phyloP scores from a whole-genome alignment of 768 basidiomycete genomes.

The Mycena capillaripes region DNA sequence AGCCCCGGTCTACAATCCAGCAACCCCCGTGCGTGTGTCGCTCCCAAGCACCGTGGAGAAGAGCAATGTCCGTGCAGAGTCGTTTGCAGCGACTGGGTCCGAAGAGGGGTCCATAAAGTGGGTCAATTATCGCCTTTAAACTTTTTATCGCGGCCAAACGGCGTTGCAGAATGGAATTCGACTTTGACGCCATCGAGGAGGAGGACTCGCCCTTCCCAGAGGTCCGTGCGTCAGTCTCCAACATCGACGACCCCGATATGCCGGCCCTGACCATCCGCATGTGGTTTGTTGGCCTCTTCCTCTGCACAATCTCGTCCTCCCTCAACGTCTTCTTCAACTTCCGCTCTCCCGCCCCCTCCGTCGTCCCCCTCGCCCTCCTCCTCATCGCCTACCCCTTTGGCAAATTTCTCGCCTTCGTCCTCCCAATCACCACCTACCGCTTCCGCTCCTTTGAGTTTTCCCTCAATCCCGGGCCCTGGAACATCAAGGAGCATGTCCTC shows the following conservation, averaged over 20 bases:
- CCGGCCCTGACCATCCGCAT: conserved; percentile 92
- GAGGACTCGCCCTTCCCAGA: conserved; percentile 98
- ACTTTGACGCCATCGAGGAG: conserved; percentile 86
- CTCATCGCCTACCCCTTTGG: conserved; percentile 93
- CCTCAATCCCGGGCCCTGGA: conserved; percentile 97
- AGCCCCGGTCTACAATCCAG: conserved; percentile 39
- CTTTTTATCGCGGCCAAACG: conserved; percentile 36
- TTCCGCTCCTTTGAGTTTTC: conserved; percentile 78
- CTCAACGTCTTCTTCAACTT: conserved; percentile 97
- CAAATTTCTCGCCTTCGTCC: conserved; percentile 84
- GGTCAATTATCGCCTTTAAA: conserved; percentile 44
- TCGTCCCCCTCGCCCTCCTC: conserved; percentile 88
- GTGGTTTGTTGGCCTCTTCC: conserved; percentile 87
- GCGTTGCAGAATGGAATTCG: conserved; percentile 82
- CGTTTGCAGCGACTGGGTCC: conserved; percentile 39
- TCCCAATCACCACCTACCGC: conserved; percentile 87
- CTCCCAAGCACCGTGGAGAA: conserved; percentile 35
- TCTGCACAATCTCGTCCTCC: conserved; percentile 75
- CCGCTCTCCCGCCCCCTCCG: conserved; percentile 87
- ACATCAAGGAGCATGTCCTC: conserved; percentile 96
- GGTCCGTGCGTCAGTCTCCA: conserved; percentile 96
- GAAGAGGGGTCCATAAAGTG: conserved; percentile 69
- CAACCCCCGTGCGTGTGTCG: conserved; percentile 37
- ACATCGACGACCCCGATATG: conserved; percentile 99
- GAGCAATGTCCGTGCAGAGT: conserved; percentile 30